Percentiles rank a stretch among this genome's conserved stretches.
Conservation (phyloP, 306 rosid genomes). For the Vigna mungo region DNA sequence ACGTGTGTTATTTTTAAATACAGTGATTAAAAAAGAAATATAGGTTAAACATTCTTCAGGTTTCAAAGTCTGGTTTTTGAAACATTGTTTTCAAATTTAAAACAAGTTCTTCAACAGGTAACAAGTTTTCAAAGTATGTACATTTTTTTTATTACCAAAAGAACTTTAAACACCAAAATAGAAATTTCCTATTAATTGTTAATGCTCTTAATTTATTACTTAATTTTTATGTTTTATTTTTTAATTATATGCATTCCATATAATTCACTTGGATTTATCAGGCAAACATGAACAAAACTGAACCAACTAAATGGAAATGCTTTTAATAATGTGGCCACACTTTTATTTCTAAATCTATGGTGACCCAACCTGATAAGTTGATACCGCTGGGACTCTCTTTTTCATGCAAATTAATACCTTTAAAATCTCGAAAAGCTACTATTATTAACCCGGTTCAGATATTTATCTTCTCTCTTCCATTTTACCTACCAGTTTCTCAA, state of each 20-base stretch:
- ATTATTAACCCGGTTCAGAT: not conserved
- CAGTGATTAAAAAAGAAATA: too few species aligned
- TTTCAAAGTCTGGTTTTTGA: too few species aligned
- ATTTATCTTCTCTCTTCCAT: not conserved
- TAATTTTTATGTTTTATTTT: too few species aligned
- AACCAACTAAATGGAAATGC: not conserved
- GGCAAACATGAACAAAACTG: not conserved
- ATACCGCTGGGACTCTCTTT: not conserved
- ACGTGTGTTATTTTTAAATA: too few species aligned
- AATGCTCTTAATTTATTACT: too few species aligned
- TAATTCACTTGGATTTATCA: not conserved
- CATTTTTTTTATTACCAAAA: too few species aligned
- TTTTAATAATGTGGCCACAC: not conserved
- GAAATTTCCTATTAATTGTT: too few species aligned
- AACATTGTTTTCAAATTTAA: too few species aligned
- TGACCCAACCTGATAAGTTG: not conserved
- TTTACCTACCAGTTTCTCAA: not conserved
- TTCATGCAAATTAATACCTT: conserved; percentile 3
- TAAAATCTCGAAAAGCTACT: not conserved
- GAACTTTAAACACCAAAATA: too few species aligned
- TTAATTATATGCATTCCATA: not conserved
- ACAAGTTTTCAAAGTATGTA: too few species aligned
- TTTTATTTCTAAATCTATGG: not conserved
- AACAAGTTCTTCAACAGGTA: too few species aligned
- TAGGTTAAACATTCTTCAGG: too few species aligned